Conservation (phyloP, 1,284 basidiomycete species). For the Porogramme epimiltina region DNA sequence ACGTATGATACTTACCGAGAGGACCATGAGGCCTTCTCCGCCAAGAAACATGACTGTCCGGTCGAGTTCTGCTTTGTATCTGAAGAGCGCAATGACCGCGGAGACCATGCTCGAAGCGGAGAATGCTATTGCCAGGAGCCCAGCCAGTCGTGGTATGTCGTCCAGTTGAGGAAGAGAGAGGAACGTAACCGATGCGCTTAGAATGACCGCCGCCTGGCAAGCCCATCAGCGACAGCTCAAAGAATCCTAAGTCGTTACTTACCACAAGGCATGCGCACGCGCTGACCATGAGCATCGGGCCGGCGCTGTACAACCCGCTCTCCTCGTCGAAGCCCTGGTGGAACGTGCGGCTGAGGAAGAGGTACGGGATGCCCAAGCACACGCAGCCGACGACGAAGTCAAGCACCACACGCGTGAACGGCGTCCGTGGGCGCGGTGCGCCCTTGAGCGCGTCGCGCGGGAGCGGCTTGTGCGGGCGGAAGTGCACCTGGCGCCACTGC, state of each 20-base stretch:
- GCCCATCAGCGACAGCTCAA: neutral
- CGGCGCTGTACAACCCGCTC: constrained; percentile 51
- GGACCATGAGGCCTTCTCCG: constrained; percentile 57
- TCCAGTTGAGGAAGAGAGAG: constrained; percentile 73
- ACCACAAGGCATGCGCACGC: constrained; percentile 71
- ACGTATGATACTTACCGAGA: constrained; percentile 48
- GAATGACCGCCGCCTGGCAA: constrained; percentile 67
- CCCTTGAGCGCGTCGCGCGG: constrained; percentile 48
- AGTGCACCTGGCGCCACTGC: constrained; percentile 72
- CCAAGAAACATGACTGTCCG: constrained; percentile 44
- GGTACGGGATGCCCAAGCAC: constrained; percentile 73
- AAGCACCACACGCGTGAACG: constrained; percentile 49
- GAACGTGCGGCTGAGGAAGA: constrained; percentile 58
- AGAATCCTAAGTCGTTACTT: no score
- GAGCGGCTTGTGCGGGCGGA: constrained; percentile 62
- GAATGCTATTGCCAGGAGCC: constrained; percentile 65
- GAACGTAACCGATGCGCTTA: constrained; percentile 78
- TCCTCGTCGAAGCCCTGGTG: constrained; percentile 58
- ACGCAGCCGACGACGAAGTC: constrained; percentile 62
- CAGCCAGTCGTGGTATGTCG: constrained; percentile 58
- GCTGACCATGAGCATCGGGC: constrained; percentile 62
- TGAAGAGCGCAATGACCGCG: constrained; percentile 65
- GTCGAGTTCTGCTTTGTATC: constrained; percentile 64
- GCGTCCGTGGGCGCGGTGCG: constrained; percentile 35
- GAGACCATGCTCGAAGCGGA: constrained; percentile 69